phyloP scores from a whole-genome alignment of 1,139 yeast genomes.

The Nakaseomyces bracarensis region DNA sequence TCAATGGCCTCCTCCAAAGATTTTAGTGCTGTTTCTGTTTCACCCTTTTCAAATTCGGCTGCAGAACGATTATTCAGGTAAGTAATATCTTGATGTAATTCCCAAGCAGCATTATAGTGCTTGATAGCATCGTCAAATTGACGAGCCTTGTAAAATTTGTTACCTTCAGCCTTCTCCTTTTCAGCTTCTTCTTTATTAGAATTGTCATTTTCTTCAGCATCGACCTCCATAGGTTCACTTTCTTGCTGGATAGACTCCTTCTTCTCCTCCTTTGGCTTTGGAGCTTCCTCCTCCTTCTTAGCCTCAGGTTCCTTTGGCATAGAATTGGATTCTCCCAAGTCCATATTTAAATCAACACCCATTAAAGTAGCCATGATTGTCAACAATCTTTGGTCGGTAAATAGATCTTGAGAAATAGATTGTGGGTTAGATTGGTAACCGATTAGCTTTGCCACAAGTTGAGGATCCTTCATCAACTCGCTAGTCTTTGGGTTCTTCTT shows the following conservation, averaged over 20 bases:
- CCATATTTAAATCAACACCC: constrained; percentile 67
- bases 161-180: constrained; percentile 76
- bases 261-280: constrained; percentile 28
- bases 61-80: constrained; percentile 95
- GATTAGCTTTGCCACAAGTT: constrained; percentile 62
- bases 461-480: constrained; percentile 80
- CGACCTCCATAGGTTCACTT: constrained; percentile 34
- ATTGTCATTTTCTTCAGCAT: constrained; percentile 26
- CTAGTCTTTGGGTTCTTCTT: constrained; percentile 81
- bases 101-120: constrained; percentile 82
- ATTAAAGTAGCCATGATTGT: constrained; percentile 76
- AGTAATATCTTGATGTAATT: constrained; percentile 72
- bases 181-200: constrained; percentile 55
- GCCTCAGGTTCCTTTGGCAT: constrained; percentile 32
- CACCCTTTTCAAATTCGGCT: constrained; percentile 94
- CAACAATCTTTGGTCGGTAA: constrained; percentile 81
- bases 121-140: constrained; percentile 90
- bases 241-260: constrained; percentile 29
- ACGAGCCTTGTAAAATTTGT: constrained; percentile 73
- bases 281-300: constrained; percentile 18
- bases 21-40: constrained; percentile 70
- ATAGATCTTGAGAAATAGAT: constrained; percentile 51
- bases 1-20: constrained; percentile 82
- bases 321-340: constrained; percentile 21
- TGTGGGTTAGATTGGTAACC: constrained; percentile 67